Evolutionary conservation across 2,329 filamentous ascomycete species (phyloP).

Genomic region (Pseudogymnoascus sp.): DNA sequence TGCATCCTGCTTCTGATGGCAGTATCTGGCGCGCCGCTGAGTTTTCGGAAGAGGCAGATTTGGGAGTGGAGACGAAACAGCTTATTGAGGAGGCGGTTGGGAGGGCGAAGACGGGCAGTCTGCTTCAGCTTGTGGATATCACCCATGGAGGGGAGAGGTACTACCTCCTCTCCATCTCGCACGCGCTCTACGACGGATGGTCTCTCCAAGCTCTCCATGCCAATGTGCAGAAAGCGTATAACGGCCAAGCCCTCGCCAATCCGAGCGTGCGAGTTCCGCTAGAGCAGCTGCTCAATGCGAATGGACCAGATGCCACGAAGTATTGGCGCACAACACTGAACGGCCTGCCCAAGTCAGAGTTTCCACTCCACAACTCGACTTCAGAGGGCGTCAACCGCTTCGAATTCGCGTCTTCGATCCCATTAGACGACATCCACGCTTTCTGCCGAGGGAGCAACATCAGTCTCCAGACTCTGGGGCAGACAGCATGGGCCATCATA

Average conservation of each 20-base stretch:
- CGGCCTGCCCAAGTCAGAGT: constrained; percentile 34
- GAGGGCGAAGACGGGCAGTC: constrained; percentile 29
- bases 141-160: constrained; percentile 30
- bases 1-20: constrained; percentile 30
- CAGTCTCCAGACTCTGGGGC: constrained; percentile 68
- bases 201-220: constrained; percentile 67
- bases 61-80: constrained; percentile 30
- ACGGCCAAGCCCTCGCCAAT: constrained; percentile 33
- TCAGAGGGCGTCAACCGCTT: constrained; percentile 29
- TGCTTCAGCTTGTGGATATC: constrained; percentile 44
- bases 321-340: constrained; percentile 70
- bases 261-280: constrained; percentile 46
- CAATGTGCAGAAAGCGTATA: constrained; percentile 60
- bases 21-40: constrained; percentile 27
- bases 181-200: constrained; percentile 86
- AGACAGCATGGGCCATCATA: constrained; percentile 66
- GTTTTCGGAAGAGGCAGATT: constrained; percentile 10
- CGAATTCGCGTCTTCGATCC: constrained; percentile 38
- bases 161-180: constrained; percentile 63
- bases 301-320: constrained; percentile 36
- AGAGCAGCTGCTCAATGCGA: constrained; percentile 31
- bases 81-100: constrained; percentile 33
- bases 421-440: constrained; percentile 34
- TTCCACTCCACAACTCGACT: constrained; percentile 28
- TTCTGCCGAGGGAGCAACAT: constrained; percentile 61